Conservation (phyloP, 345 rosid species). For the Brassica nigra region DNA sequence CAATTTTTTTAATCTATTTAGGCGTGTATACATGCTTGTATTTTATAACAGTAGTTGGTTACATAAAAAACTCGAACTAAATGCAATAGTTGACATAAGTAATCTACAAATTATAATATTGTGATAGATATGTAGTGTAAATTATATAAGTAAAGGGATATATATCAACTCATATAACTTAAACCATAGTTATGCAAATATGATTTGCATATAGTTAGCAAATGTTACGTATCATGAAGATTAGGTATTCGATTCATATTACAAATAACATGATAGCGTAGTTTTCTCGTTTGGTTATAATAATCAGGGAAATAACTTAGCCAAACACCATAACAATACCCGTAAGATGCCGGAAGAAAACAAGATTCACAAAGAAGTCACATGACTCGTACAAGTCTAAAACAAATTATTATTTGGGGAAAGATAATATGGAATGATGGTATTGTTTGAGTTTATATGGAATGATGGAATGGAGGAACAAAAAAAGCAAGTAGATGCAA, state of each 20-base stretch:
- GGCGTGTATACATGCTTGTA: no score
- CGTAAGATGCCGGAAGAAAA: neutral
- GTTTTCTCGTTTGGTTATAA: no score
- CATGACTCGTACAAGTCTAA: slow-evolving; percentile 6
- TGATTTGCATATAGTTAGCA: no score
- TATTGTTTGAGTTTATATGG: slow-evolving; percentile 12
- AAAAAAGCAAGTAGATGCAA: slow-evolving; percentile 10
- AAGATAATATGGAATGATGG: neutral
- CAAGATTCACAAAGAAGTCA: neutral
- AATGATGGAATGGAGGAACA: neutral
- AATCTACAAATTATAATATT: no score
- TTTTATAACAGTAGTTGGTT: no score
- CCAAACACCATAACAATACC: neutral
- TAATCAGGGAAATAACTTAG: neutral
- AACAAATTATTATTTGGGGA: slow-evolving; percentile 2
- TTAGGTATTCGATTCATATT: neutral
- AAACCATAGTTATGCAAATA: no score
- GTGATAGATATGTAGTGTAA: no score
- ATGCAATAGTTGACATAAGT: no score
- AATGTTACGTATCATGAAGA: neutral
- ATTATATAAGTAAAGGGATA: no score
- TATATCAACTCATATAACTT: no score
- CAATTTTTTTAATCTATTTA: no score
- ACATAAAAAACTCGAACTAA: no score
- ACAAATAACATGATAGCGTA: neutral